phyloP scores from a whole-genome alignment of 306 rosid species.

The Malus sieversii region DNA sequence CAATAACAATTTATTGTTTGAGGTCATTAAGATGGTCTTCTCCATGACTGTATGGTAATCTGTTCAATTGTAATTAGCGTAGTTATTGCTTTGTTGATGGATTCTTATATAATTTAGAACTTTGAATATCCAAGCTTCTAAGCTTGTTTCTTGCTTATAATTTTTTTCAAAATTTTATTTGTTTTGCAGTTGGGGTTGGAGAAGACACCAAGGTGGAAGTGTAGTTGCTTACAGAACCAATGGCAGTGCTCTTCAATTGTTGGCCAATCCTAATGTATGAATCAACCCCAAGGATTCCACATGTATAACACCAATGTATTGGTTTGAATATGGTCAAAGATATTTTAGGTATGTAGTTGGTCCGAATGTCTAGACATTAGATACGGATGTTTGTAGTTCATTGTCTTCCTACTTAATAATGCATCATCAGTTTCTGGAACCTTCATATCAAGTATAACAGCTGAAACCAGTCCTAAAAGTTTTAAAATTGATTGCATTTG shows the following conservation, averaged over 20 bases:
- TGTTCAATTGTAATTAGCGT: not conserved
- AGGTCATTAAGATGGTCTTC: not conserved
- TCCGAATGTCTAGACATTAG: not conserved
- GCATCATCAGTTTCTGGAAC: not conserved
- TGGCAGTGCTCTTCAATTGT: slow-evolving; percentile 55
- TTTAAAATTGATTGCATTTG: not conserved
- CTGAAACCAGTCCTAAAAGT: not conserved
- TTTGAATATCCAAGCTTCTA: not conserved
- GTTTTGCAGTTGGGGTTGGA: slow-evolving; percentile 68
- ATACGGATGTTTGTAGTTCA: not conserved
- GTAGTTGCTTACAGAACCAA: slow-evolving; percentile 40
- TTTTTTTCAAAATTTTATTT: slow-evolving; percentile 20
- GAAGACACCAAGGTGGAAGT: slow-evolving; percentile 38
- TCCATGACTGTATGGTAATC: not conserved
- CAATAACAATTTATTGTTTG: not conserved
- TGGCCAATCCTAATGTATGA: slow-evolving; percentile 74
- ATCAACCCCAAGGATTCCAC: slow-evolving; percentile 30
- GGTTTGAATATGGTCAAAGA: slow-evolving; percentile 34
- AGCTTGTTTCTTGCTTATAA: slow-evolving; percentile 7
- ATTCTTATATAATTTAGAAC: not conserved
- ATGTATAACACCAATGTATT: slow-evolving; percentile 26
- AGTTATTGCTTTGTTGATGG: not conserved
- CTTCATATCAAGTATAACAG: not conserved
- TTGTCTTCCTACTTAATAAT: not conserved
- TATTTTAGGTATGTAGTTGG: slow-evolving; percentile 34